Percentiles rank a stretch among this genome's conserved stretches.
Conservation (phyloP, 2,329 filamentous ascomycete genomes). For the Exophiala sp. region DNA sequence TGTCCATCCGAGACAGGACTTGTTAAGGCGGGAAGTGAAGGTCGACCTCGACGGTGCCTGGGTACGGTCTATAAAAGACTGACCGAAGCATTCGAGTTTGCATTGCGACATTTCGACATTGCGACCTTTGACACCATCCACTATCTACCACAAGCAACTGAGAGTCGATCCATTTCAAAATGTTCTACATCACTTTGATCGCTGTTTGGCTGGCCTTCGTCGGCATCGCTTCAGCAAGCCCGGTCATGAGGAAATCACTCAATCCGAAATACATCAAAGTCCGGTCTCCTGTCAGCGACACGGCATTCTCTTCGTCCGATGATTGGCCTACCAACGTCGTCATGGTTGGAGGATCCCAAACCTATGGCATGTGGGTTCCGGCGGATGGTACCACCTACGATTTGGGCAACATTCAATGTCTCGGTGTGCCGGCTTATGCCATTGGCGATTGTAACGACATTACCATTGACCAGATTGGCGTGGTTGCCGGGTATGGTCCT, state of each 20-base stretch:
- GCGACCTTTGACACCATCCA: no score
- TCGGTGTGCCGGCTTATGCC: slow-evolving; percentile 26
- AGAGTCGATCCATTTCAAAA: slow-evolving; percentile 8
- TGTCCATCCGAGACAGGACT: not conserved
- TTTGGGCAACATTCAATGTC: slow-evolving; percentile 23
- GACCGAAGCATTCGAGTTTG: not conserved
- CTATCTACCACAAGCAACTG: no score
- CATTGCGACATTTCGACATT: not conserved
- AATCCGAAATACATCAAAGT: slow-evolving; percentile 13
- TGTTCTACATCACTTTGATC: slow-evolving; percentile 12
- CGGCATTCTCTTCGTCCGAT: slow-evolving; percentile 6
- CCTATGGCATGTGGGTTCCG: slow-evolving; percentile 27
- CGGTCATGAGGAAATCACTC: slow-evolving; percentile 17
- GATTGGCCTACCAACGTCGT: slow-evolving; percentile 28
- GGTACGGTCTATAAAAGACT: not conserved
- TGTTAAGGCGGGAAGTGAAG: not conserved
- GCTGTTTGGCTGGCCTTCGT: slow-evolving; percentile 12
- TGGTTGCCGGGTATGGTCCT: slow-evolving; percentile 33
- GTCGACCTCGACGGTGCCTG: not conserved
- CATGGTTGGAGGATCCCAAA: slow-evolving; percentile 25
- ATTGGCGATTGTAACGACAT: slow-evolving; percentile 25
- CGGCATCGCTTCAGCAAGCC: slow-evolving; percentile 9
- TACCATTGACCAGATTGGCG: slow-evolving; percentile 26
- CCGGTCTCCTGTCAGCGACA: slow-evolving; percentile 16
- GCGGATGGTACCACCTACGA: slow-evolving; percentile 21